Evolutionary conservation across 805 yeast genomes (phyloP).

Genomic region (Saccharomycopsis fibuligera): DNA sequence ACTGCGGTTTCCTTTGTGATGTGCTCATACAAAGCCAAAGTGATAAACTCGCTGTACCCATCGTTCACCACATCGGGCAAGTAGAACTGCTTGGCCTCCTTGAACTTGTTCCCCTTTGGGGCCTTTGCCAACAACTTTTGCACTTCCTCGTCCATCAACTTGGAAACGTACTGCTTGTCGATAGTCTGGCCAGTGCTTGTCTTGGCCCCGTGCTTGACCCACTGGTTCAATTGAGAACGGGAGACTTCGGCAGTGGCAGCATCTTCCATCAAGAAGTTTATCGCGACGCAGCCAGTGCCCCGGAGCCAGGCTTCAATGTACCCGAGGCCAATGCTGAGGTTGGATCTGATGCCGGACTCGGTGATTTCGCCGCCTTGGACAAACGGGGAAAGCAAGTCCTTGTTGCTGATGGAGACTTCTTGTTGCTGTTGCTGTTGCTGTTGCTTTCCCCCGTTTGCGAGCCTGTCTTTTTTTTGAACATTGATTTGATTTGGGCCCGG

Average conservation of each 20-base stretch:
- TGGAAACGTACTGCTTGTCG: slow-evolving; percentile 43
- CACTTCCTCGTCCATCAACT: slow-evolving; percentile 50
- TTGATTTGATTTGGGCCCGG: slow-evolving; percentile 69
- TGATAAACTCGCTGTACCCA: slow-evolving; percentile 58
- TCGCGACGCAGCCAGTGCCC: slow-evolving; percentile 67
- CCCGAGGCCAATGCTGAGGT: slow-evolving; percentile 56
- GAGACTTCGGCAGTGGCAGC: slow-evolving; percentile 80
- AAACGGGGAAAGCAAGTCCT: slow-evolving; percentile 55
- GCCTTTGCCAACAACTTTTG: slow-evolving; percentile 42
- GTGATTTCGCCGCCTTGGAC: slow-evolving; percentile 55
- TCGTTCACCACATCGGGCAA: slow-evolving; percentile 61
- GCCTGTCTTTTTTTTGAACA: slow-evolving; percentile 22
- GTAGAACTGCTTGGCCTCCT: slow-evolving; percentile 50
- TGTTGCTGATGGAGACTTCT: slow-evolving; percentile 45
- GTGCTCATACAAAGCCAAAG: slow-evolving; percentile 56
- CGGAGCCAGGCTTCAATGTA: slow-evolving; percentile 73
- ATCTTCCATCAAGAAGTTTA: slow-evolving; percentile 71
- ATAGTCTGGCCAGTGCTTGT: slow-evolving; percentile 51
- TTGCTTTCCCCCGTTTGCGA: no score
- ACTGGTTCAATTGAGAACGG: slow-evolving; percentile 65
- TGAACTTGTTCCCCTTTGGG: slow-evolving; percentile 41
- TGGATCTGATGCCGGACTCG: slow-evolving; percentile 60
- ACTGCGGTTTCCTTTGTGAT: slow-evolving; percentile 32
- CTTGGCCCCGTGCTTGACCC: slow-evolving; percentile 58
- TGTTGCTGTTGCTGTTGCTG: slow-evolving; percentile 31